Evolutionary conservation across 1,284 basidiomycete species (phyloP), one percentile per base, ranked within the genome.

Genomic region (Sporisorium scitamineum): DNA sequence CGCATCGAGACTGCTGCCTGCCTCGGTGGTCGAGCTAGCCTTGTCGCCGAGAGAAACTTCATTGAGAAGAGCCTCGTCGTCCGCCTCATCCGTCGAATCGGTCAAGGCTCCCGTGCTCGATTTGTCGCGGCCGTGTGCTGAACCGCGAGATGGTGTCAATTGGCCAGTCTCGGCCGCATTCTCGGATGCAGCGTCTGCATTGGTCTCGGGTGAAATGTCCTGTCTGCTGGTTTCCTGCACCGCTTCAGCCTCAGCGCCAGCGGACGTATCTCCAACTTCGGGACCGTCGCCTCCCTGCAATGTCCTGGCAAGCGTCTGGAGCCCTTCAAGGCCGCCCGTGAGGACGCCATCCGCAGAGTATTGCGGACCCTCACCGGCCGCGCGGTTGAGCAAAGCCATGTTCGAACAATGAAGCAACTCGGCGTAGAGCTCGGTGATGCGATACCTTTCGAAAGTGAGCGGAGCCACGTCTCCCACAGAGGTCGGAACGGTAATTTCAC

Each of bases 361-460:
- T 53, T 79, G 76, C 5, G 84, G 84, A 9, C 84, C 84, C 18
- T 80, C 75, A 10, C 81, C 79, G 5, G 70, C 60, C 0, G 67
- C 67, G 9, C 97, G 93, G 84, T 99, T 99, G 39, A 99, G 88
- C 16, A 98, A 89, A 1, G 93, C 91, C 96, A 99, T 98, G 84
- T 98, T 99, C 16, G 96, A 99, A 85, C 94, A 97, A 84, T 99
- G 97, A 16, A 99, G 87, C 16, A 99, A 89, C 86, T 99, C 97
- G 20, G 96, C 97, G 80, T 97, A 96, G 9, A 99, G 89, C 86
- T 99, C 97, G 84, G 94, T 93, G 82, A 99, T 94, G n/a, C 96
- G 91, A 86, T 95, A 97, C 6, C 97, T 91, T 85, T 98, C 97
- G 77, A 96, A 91, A 0, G 96, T 97, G 34, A 99, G 89, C 0